These are phyloP conservation scores for Clonostachys byssicola DNA, from an alignment of 2,329 filamentous ascomycete species.

Conservation along the genomic window DNA sequence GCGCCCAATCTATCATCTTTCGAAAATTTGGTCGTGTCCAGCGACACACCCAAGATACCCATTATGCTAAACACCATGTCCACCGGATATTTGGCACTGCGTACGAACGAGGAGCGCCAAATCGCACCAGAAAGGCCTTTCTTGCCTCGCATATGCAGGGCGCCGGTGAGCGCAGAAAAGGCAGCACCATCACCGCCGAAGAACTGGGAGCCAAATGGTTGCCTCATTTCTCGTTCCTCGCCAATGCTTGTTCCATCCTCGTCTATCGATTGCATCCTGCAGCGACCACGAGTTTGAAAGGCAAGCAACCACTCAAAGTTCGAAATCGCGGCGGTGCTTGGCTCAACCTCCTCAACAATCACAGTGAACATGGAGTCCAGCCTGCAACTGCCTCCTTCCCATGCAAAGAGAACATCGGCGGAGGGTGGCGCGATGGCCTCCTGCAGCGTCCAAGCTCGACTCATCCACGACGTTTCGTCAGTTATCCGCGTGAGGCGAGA, in stretches of 20 bases:
- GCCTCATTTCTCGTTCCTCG: neutral
- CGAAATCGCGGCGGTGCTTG: neutral
- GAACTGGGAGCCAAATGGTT: neutral
- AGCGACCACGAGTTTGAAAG: neutral
- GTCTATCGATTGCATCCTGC: too few relatives aligned
- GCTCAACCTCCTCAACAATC: neutral
- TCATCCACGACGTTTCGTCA: conserved; percentile 11
- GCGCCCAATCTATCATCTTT: conserved; percentile 1
- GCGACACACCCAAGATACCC: conserved; percentile 6
- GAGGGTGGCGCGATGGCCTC: conserved; percentile 9
- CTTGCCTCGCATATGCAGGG: neutral
- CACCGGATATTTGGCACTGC: conserved; percentile 3
- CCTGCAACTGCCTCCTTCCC: conserved; percentile 1
- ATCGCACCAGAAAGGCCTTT: neutral
- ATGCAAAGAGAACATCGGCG: conserved; percentile 6
- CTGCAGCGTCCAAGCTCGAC: conserved; percentile 14
- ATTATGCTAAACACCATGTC: conserved; percentile 9
- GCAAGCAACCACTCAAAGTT: neutral
- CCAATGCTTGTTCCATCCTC: neutral
- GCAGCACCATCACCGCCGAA: neutral
- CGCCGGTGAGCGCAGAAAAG: neutral
- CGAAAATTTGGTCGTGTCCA: conserved; percentile 3
- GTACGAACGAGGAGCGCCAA: conserved; percentile 4
- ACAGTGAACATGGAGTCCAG: neutral
- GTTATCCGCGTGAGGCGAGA: conserved; percentile 5